A percentile compares a stretch with the other conserved stretches of the same genome.
Conservation (phyloP, 768 basidiomycete species). For the Panaeolus cyanescens region DNA sequence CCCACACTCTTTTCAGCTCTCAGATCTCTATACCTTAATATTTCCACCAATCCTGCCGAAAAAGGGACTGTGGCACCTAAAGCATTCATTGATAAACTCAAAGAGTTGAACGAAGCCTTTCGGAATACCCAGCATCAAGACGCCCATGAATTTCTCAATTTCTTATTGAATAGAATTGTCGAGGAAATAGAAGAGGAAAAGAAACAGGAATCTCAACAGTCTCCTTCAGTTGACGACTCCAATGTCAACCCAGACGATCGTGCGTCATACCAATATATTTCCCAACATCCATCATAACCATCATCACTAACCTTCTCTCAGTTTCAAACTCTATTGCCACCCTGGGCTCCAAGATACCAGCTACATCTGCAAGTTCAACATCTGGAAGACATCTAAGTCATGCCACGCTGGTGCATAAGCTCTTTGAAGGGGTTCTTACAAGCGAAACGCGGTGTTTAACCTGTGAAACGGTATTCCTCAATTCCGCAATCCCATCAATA, state of each 20-base stretch:
- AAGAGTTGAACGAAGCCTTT: slow-evolving; percentile 90
- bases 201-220: slow-evolving; percentile 37
- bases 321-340: slow-evolving; percentile 65
- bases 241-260: slow-evolving; percentile 56
- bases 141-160: slow-evolving; percentile 98
- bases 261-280: slow-evolving; percentile 39
- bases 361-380: slow-evolving; percentile 45
- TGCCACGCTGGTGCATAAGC: slow-evolving; percentile 82
- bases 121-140: slow-evolving; percentile 94
- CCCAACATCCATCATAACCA: not conserved
- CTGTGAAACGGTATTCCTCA: slow-evolving; percentile 84
- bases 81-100: slow-evolving; percentile 91
- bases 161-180: slow-evolving; percentile 87
- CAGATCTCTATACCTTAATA: slow-evolving; percentile 85
- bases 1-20: slow-evolving; percentile 89
- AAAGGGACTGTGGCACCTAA: slow-evolving; percentile 88
- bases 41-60: slow-evolving; percentile 75
- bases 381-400: slow-evolving; percentile 48
- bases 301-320: slow-evolving; percentile 26
- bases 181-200: slow-evolving; percentile 87
- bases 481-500: slow-evolving; percentile 6
- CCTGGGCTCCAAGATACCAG: slow-evolving; percentile 46
- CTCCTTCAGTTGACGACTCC: not conserved
- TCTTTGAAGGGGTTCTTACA: slow-evolving; percentile 93
- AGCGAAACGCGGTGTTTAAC: slow-evolving; percentile 98